Percentiles rank a stretch among this genome's conserved stretches.
Evolutionary conservation across 495 filamentous ascomycete genomes (phyloP).

Genomic region (Parathielavia hyrcaniae): DNA sequence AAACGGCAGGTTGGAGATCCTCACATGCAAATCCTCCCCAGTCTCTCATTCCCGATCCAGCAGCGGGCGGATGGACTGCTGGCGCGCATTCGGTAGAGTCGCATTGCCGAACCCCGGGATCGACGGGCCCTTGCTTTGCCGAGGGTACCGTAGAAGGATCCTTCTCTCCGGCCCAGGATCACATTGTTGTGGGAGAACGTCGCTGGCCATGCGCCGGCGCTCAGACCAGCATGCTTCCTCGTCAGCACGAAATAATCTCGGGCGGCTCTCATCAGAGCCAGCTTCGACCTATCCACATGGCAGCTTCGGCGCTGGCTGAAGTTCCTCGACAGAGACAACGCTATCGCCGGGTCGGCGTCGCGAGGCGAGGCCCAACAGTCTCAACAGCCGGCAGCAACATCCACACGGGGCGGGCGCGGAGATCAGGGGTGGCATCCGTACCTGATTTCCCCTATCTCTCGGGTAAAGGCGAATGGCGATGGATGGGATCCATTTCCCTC

Average conservation of each 20-base stretch:
- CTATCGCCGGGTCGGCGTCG: not conserved
- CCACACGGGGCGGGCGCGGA: constrained; percentile 3
- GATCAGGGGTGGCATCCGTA: not conserved
- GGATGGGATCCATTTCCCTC: not conserved
- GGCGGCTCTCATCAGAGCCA: not conserved
- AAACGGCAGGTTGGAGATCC: not conserved
- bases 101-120: constrained; percentile 9
- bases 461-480: not conserved
- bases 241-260: not conserved
- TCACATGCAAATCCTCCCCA: constrained; percentile 7
- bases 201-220: not conserved
- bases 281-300: not conserved
- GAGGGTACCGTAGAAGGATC: not conserved
- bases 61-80: not conserved
- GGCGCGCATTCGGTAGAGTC: not conserved
- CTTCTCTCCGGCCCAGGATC: not conserved
- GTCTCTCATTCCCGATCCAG: not conserved
- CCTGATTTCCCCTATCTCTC: not conserved
- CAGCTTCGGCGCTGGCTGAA: constrained; percentile 4
- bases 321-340: not conserved
- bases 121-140: constrained; percentile 5
- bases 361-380: not conserved
- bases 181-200: not conserved
- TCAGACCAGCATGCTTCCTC: not conserved
- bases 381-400: not conserved